Evolutionary conservation across 2,329 filamentous ascomycete species (phyloP).

Genomic region (Exophiala lecanii-corni): DNA sequence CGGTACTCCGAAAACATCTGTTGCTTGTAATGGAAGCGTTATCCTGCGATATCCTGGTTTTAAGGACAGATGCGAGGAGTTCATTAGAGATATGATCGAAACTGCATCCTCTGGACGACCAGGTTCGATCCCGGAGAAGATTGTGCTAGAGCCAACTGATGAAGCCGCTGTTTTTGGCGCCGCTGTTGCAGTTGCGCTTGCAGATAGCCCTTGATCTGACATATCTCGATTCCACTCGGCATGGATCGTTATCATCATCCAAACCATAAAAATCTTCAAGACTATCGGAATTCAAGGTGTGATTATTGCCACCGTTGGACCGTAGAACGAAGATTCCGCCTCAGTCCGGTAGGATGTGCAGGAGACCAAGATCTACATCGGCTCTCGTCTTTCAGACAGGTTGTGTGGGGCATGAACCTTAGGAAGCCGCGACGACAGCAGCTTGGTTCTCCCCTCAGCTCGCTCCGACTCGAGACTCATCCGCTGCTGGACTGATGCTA

Average conservation of each 20-base stretch:
- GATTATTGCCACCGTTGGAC: too few species aligned
- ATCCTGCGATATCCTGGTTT: constrained; percentile 50
- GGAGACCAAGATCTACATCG: too few species aligned
- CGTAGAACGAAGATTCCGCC: too few species aligned
- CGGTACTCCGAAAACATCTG: constrained; percentile 33
- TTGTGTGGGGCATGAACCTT: too few species aligned
- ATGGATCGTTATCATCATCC: background rate
- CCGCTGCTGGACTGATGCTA: too few species aligned
- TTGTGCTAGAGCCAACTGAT: constrained; percentile 39
- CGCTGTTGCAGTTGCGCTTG: constrained; percentile 44
- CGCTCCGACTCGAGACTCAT: too few species aligned
- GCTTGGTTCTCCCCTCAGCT: too few species aligned
- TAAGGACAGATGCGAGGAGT: constrained; percentile 40
- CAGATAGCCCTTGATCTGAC: constrained; percentile 23
- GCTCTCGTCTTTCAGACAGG: too few species aligned
- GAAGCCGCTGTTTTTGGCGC: constrained; percentile 45
- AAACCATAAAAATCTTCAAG: too few species aligned
- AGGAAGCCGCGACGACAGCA: too few species aligned
- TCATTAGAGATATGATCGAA: constrained; percentile 38
- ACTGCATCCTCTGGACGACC: constrained; percentile 25
- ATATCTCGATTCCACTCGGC: background rate
- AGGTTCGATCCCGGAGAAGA: constrained; percentile 24
- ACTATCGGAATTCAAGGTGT: too few species aligned
- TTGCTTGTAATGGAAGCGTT: constrained; percentile 50
- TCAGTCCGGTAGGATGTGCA: too few species aligned